Percentiles rank a stretch among this genome's conserved stretches.
Conservation (phyloP, 164 flowering plant species). For the Aristolochia contorta region DNA sequence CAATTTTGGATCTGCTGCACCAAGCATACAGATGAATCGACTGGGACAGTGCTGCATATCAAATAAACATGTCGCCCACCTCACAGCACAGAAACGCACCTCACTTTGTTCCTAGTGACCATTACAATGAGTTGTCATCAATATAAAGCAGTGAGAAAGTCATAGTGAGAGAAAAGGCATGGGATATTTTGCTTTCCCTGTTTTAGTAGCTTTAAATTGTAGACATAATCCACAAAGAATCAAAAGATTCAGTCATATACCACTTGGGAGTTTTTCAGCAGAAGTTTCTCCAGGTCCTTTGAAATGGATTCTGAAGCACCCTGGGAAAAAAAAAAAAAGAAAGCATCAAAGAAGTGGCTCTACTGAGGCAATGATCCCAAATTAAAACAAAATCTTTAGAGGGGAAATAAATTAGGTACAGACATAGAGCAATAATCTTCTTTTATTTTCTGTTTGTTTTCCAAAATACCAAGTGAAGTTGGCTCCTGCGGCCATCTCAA, state of each 20-base stretch:
- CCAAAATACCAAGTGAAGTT: no score
- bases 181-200: neutral
- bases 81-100: conserved; percentile 87
- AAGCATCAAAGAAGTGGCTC: neutral
- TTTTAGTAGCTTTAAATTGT: no score
- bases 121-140: neutral
- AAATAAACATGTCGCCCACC: conserved; percentile 93
- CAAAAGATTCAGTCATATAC: conserved; percentile 24
- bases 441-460: no score
- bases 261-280: conserved; percentile 64
- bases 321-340: conserved; percentile 25
- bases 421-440: no score
- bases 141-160: neutral
- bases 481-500: no score
- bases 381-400: no score
- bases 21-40: conserved; percentile 91
- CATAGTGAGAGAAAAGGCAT: neutral
- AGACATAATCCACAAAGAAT: neutral
- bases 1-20: conserved; percentile 74
- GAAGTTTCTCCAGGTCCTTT: conserved; percentile 64
- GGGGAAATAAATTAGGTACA: no score
- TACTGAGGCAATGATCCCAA: no score
- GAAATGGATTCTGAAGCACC: conserved; percentile 54
- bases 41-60: conserved; percentile 80
- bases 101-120: conserved; percentile 75